Conservation (phyloP, 805 yeast genomes). For the Ogataea salicorniae region DNA sequence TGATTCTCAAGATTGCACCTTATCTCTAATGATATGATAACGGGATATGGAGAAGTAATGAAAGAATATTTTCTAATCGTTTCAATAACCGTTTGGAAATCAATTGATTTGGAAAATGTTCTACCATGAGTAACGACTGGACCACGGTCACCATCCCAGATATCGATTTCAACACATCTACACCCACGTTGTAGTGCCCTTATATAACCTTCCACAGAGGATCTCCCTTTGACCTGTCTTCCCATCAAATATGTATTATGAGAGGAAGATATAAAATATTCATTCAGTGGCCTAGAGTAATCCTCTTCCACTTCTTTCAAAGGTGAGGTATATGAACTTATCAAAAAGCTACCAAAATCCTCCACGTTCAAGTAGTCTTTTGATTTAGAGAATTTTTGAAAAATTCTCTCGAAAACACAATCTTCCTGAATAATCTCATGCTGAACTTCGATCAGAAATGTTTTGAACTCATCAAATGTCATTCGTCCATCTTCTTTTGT, state of each 20-base stretch:
- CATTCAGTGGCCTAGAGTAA: slow-evolving; percentile 63
- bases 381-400: slow-evolving; percentile 31
- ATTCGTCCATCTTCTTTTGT: slow-evolving; percentile 17
- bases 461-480: slow-evolving; percentile 28
- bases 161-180: slow-evolving; percentile 88
- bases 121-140: slow-evolving; percentile 92
- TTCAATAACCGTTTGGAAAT: slow-evolving; percentile 61
- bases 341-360: slow-evolving; percentile 27
- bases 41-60: slow-evolving; percentile 78
- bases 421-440: slow-evolving; percentile 33
- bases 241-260: slow-evolving; percentile 92
- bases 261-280: slow-evolving; percentile 86
- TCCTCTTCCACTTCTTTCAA: slow-evolving; percentile 30
- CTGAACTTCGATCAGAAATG: slow-evolving; percentile 47
- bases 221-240: slow-evolving; percentile 78
- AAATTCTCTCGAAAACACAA: slow-evolving; percentile 30
- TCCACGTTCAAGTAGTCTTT: slow-evolving; percentile 20
- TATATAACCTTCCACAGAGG: slow-evolving; percentile 87
- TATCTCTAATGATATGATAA: slow-evolving; percentile 80
- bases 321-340: slow-evolving; percentile 30
- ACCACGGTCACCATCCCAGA: slow-evolving; percentile 76
- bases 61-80: slow-evolving; percentile 83
- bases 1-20: slow-evolving; percentile 73
- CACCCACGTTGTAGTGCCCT: slow-evolving; percentile 88
- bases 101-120: slow-evolving; percentile 71